phyloP scores from a whole-genome alignment of 2,329 filamentous ascomycete genomes.

The Colletotrichum lini region DNA sequence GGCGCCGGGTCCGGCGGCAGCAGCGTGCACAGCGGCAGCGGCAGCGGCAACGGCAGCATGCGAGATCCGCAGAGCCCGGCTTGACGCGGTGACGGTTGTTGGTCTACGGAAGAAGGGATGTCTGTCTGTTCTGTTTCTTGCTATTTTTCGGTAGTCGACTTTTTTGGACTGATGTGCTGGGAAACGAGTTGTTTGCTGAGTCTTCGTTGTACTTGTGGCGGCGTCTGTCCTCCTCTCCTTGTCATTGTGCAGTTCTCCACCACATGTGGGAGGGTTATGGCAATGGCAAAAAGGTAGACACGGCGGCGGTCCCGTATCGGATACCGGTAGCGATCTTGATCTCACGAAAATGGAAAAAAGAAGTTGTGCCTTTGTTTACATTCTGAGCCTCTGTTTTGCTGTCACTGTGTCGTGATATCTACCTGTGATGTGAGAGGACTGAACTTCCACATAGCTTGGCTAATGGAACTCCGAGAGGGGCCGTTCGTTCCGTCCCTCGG shows the following conservation, averaged over 20 bases:
- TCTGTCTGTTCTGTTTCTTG: slow-evolving; percentile 28
- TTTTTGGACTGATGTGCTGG: slow-evolving; percentile 10
- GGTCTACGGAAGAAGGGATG: not conserved
- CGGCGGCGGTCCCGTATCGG: not conserved
- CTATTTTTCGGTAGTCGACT: slow-evolving; percentile 31
- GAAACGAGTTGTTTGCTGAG: slow-evolving; percentile 24
- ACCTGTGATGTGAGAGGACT: not conserved
- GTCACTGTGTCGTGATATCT: not conserved
- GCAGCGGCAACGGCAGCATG: slow-evolving; percentile 63
- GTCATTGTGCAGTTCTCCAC: too few relatives aligned
- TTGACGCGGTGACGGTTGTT: slow-evolving; percentile 32
- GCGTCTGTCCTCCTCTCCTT: not conserved
- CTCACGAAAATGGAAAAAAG: slow-evolving; percentile 31
- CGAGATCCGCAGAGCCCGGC: slow-evolving; percentile 68
- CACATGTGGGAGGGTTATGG: not conserved
- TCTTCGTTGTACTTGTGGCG: not conserved
- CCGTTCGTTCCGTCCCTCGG: not conserved
- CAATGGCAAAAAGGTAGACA: slow-evolving; percentile 2
- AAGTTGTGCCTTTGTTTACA: slow-evolving; percentile 40
- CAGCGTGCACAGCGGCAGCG: slow-evolving; percentile 56
- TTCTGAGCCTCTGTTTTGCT: too few relatives aligned
- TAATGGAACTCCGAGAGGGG: not conserved
- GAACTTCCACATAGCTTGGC: not conserved
- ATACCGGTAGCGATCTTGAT: slow-evolving; percentile 29
- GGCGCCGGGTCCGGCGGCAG: slow-evolving; percentile 42